Base-by-base conservation (phyloP, 495 filamentous ascomycete species). In the Chlorociboria aeruginascens region DNA sequence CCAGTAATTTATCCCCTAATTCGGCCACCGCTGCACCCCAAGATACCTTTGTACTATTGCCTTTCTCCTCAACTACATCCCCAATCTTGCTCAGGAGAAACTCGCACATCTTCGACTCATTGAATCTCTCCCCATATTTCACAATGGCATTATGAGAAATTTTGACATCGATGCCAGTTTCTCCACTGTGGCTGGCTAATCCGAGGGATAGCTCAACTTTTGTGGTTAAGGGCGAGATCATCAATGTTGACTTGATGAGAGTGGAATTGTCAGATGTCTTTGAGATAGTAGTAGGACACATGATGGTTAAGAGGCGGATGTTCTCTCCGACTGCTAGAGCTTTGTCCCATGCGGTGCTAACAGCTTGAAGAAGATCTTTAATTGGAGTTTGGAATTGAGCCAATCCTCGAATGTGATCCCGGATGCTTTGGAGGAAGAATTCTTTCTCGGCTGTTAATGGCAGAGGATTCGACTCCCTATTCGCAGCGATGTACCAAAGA, bases 381-480 rank as follows among this genome's bases (percentile, higher is more conserved):
- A 79, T 61, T n/a, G 60, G 62, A 0, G 71, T 71, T 40, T 67
- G 53, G 34, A 61, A 54, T 62, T 81, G 71, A 32, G 66, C 55
- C 31, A 79, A 58, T 14, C 63, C 70, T 41, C 77, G 73, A 13
- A 83, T 61, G 39, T 73, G 70, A 38, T 76, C 71, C 36, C 74
- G 69, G 48, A 82, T 74, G 52, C 76, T 72, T 52, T 81, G 74
- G 3, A 88, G 65, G 55, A 87, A 84, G 67, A 88, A 89, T 41
- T 82, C 74, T 45, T 74, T 76, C 52, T 83, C 77, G 33, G 52
- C 57, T 41, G 64, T 74, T 56, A 52, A 49, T 45, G 71, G 67
- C 61, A 63, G 48, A 61, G 72, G 58, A 54, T 70, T 54, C 68
- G 56, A 50, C 52, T 77, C 65, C 51, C 61, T 63, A 66, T 72